Base-by-base conservation (phyloP, 2,329 filamentous ascomycete species). In the Hypoxylon sp. region DNA sequence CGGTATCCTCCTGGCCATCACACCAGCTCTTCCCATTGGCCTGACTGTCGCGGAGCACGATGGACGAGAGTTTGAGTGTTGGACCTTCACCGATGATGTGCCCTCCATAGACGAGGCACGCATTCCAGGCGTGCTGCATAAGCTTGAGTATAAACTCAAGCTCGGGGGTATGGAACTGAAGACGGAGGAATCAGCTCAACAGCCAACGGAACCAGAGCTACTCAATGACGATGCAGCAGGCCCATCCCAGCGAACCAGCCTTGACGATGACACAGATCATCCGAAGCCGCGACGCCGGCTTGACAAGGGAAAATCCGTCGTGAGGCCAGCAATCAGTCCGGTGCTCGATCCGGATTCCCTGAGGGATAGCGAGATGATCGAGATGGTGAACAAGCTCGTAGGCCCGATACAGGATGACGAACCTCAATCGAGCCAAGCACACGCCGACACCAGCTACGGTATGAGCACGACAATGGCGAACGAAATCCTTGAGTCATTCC, bases 391-490 rank as follows among this genome's bases (percentile, higher is more conserved):
- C 6, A 73, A 77, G 37, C 70, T 73, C 15, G 63, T 70, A 40
- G 70, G 73, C 38, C 69, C 72, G 1, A 58, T 58, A 18, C 69
- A 72, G 18, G 62, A 69, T 23, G 58, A 55, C 47, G 65, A 63
- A 27, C 65, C 68, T 24, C 60, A 59, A 26, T 67, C 69, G 18
- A 67, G 63, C 29, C 61, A 66, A 15, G 71, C 70, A 3, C 69
- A 71, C 2, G 70, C 69, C 5, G 79, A 83, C 33, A 74, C 80
- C 2, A 83, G 80, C 1, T 85, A 84, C 58, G 83, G 81, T 13
- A 83, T 85, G 81, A 78, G 81, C 65, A 80, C 79, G 8, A 69
- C 74, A 2, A 82, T 79, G 6, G 79, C 82, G 21, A 79, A 82
- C 43, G 81, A 82, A 15, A 63, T 82, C 2, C 83, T 84, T 61